Percentiles rank a stretch among this genome's conserved stretches.
Evolutionary conservation across 192 early-diverging fungal genomes (phyloP).

Genomic region (Linnemannia hyalina): DNA sequence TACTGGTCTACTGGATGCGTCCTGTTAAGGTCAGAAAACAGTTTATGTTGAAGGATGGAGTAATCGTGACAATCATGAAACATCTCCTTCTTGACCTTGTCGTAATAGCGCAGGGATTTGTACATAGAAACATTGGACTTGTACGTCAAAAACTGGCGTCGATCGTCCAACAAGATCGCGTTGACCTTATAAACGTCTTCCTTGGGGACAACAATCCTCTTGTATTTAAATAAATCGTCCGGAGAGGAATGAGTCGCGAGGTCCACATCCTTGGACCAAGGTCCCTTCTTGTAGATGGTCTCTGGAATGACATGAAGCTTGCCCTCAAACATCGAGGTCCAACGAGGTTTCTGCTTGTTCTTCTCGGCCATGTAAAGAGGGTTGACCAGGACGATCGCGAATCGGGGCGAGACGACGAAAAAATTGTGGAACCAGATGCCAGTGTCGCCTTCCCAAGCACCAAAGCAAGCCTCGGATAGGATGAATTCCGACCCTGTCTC

Average conservation of each 20-base stretch:
- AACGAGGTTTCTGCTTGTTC: neutral
- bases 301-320: slow-evolving; percentile 26
- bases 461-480: no score
- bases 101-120: slow-evolving; percentile 6
- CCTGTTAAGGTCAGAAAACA: slow-evolving; percentile 22
- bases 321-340: slow-evolving; percentile 13
- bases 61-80: slow-evolving; percentile 17
- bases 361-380: neutral
- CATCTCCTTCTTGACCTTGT: slow-evolving; percentile 17
- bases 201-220: no score
- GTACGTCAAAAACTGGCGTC: no score
- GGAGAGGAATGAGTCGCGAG: neutral
- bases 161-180: no score
- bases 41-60: neutral
- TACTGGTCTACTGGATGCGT: slow-evolving; percentile 6
- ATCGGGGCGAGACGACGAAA: no score
- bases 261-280: neutral
- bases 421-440: no score
- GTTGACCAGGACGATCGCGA: no score
- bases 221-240: no score
- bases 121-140: no score
- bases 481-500: no score
- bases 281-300: slow-evolving; percentile 14
- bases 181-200: no score
- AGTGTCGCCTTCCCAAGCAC: no score